Percentiles rank a stretch among this genome's conserved stretches.
Evolutionary conservation across 352 stramenopile species (phyloP).

Genomic region (Phytophthora melonis): DNA sequence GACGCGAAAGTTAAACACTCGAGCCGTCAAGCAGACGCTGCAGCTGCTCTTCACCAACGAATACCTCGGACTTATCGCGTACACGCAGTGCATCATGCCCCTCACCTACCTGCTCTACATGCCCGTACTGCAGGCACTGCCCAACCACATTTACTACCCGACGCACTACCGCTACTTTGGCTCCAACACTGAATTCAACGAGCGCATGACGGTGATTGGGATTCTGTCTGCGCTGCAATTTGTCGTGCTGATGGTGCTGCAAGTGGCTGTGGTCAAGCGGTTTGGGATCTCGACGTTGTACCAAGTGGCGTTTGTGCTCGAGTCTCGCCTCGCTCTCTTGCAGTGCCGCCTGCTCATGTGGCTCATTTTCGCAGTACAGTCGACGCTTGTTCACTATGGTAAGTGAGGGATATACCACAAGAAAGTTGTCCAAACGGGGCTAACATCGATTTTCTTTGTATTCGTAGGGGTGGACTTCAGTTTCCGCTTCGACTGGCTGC

Average conservation of each 20-base stretch:
- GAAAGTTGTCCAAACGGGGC: background rate
- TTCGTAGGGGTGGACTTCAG: constrained; percentile 21
- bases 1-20: constrained; percentile 35
- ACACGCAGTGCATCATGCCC: constrained; percentile 43
- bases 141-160: constrained; percentile 43
- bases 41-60: constrained; percentile 55
- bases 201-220: constrained; percentile 31
- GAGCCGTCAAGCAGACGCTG: constrained; percentile 40
- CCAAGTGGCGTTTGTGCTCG: constrained; percentile 60
- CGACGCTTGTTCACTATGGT: constrained; percentile 39
- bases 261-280: constrained; percentile 33
- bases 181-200: constrained; percentile 16
- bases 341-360: constrained; percentile 52
- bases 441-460: background rate
- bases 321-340: constrained; percentile 41
- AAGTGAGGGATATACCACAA: background rate
- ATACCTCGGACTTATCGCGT: constrained; percentile 43
- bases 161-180: constrained; percentile 34
- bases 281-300: constrained; percentile 44
- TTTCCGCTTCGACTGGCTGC: constrained; percentile 16
- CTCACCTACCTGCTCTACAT: constrained; percentile 45
- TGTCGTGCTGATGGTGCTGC: constrained; percentile 18
- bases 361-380: constrained; percentile 39
- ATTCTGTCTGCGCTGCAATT: constrained; percentile 30
- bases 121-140: constrained; percentile 24